Evolutionary conservation across 805 yeast species (phyloP).

Genomic region (Wickerhamomyces alni): DNA sequence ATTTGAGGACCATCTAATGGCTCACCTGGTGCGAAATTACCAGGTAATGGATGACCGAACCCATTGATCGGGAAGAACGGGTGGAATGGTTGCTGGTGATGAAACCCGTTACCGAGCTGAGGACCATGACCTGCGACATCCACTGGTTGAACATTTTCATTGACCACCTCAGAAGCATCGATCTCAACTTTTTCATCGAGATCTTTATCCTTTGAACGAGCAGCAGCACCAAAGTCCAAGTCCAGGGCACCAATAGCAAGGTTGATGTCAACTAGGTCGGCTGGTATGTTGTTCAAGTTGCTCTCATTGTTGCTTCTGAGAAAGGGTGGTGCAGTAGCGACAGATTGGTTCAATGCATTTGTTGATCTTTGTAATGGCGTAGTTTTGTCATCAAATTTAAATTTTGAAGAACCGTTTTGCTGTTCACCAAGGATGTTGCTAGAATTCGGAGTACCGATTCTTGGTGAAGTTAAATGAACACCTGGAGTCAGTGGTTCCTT

Average conservation of each 20-base stretch:
- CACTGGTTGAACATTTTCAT: not conserved
- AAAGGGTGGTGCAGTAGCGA: slow-evolving; percentile 23
- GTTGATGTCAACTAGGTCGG: slow-evolving; percentile 20
- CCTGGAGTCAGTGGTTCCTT: slow-evolving; percentile 13
- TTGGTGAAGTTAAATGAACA: slow-evolving; percentile 12
- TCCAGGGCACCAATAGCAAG: slow-evolving; percentile 23
- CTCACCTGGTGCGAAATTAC: slow-evolving; percentile 14
- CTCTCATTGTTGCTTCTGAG: slow-evolving; percentile 12
- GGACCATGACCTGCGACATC: not conserved
- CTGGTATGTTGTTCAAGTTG: slow-evolving; percentile 7
- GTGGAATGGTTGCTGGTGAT: slow-evolving; percentile 19
- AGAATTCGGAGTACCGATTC: slow-evolving; percentile 12
- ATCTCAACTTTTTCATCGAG: slow-evolving; percentile 27
- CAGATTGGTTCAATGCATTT: slow-evolving; percentile 9
- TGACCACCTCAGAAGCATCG: slow-evolving; percentile 6
- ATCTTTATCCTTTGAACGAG: slow-evolving; percentile 1
- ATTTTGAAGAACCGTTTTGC: slow-evolving; percentile 11
- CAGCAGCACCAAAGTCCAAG: slow-evolving; percentile 16
- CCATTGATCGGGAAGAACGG: slow-evolving; percentile 24
- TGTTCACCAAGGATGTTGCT: slow-evolving; percentile 2
- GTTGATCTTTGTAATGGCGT: slow-evolving; percentile 22
- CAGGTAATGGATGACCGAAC: slow-evolving; percentile 23
- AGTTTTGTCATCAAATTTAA: slow-evolving; percentile 14
- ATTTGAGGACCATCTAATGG: slow-evolving; percentile 12
- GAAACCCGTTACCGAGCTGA: slow-evolving; percentile 7